Conservation (phyloP, 78 protist genomes). For the Planoprotostelium fungivorum region DNA sequence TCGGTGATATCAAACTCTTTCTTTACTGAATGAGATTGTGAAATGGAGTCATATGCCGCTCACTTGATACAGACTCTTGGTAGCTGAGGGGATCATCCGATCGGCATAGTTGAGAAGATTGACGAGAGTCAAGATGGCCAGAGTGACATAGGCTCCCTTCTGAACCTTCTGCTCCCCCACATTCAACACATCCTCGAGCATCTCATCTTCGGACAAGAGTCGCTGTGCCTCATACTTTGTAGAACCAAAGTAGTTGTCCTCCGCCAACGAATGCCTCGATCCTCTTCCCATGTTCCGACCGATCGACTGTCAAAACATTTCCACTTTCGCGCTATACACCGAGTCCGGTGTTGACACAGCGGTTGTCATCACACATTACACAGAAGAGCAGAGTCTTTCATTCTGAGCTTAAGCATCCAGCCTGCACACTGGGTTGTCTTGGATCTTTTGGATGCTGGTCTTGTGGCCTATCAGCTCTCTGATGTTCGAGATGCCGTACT, state of each 20-base stretch:
- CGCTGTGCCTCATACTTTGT: too few species aligned
- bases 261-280: too few species aligned
- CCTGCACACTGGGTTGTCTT: conserved; percentile 70
- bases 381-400: too few species aligned
- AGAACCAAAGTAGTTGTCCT: too few species aligned
- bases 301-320: too few species aligned
- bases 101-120: neutral
- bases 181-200: too few species aligned
- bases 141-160: neutral
- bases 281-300: too few species aligned
- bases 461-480: conserved; percentile 96
- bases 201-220: too few species aligned
- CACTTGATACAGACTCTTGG: neutral
- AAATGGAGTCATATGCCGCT: neutral
- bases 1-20: neutral
- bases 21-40: neutral
- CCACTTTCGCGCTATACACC: too few species aligned
- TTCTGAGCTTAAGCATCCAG: too few species aligned
- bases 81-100: neutral
- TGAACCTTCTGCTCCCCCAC: neutral
- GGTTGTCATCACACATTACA: too few species aligned
- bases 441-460: conserved; percentile 57
- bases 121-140: neutral
- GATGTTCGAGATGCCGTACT: conserved; percentile 85
- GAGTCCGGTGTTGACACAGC: too few species aligned